These are phyloP conservation scores for Pezicula radicicola DNA, from an alignment of 2,329 filamentous ascomycete genomes.

Conservation along the genomic window DNA sequence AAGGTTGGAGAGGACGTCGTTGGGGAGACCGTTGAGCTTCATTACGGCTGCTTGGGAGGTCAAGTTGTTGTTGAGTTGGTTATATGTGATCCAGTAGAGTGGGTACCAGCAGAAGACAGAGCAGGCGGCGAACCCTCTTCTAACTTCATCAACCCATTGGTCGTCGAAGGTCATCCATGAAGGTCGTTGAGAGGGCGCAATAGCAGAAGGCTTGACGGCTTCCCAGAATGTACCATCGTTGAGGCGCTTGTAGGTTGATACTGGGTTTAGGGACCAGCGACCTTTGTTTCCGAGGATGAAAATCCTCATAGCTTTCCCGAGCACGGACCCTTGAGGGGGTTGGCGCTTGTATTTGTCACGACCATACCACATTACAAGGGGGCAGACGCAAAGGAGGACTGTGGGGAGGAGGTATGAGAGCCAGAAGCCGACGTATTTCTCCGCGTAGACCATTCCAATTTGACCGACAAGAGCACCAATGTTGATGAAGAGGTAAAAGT, in stretches of 20 bases:
- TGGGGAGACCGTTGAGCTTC: constrained; percentile 68
- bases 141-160: constrained; percentile 76
- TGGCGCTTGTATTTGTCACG: constrained; percentile 58
- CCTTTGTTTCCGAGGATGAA: constrained; percentile 60
- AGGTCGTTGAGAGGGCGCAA: constrained; percentile 54
- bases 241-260: constrained; percentile 53
- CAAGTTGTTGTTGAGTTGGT: constrained; percentile 59
- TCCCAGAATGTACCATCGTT: constrained; percentile 60
- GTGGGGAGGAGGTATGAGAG: constrained; percentile 68
- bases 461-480: constrained; percentile 57
- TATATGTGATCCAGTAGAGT: constrained; percentile 54
- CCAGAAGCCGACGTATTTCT: constrained; percentile 77
- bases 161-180: constrained; percentile 81
- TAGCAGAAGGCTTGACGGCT: constrained; percentile 61
- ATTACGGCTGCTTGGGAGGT: constrained; percentile 64
- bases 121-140: constrained; percentile 66
- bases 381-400: constrained; percentile 58
- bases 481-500: constrained; percentile 72
- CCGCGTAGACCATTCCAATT: constrained; percentile 68
- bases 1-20: constrained; percentile 74
- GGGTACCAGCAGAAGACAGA: constrained; percentile 60
- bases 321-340: constrained; percentile 70
- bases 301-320: constrained; percentile 63
- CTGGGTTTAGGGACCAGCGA: constrained; percentile 59
- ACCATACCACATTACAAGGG: constrained; percentile 55